phyloP scores from a whole-genome alignment of 1,284 basidiomycete species.

The Salmacisia buchloeana region DNA sequence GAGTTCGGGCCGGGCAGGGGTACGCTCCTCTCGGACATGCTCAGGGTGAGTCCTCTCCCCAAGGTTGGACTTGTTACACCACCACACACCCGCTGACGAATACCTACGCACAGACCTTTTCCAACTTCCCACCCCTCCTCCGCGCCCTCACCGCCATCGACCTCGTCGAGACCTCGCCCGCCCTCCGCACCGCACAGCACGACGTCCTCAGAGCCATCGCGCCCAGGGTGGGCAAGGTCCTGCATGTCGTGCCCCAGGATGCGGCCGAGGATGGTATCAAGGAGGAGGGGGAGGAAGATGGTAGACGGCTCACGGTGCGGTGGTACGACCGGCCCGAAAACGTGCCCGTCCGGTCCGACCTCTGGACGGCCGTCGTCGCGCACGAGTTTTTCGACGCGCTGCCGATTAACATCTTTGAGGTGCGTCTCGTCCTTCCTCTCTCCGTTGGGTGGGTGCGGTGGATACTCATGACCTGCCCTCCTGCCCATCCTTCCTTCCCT shows the following conservation, averaged over 20 bases:
- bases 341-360: conserved; percentile 55
- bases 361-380: conserved; percentile 80
- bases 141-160: conserved; percentile 32
- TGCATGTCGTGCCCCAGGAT: conserved; percentile 15
- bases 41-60: conserved; percentile 61
- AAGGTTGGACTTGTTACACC: no score
- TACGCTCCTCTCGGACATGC: conserved; percentile 83
- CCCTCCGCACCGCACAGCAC: conserved; percentile 37
- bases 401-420: conserved; percentile 84
- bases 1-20: conserved; percentile 93
- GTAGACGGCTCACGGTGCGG: conserved; percentile 51
- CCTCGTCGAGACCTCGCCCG: conserved; percentile 45
- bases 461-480: neutral
- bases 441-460: no score
- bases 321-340: conserved; percentile 76
- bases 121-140: conserved; percentile 33
- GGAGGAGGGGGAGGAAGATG: conserved; percentile 25
- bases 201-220: conserved; percentile 19
- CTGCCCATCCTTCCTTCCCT: no score
- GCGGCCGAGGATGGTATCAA: conserved; percentile 13
- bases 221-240: conserved; percentile 15
- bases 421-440: no score
- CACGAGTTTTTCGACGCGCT: conserved; percentile 98
- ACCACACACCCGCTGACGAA: neutral
- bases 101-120: conserved; percentile 27